These are phyloP conservation scores for Leptographium procerum DNA, from an alignment of 2,329 filamentous ascomycete species.

Conservation along the genomic window DNA sequence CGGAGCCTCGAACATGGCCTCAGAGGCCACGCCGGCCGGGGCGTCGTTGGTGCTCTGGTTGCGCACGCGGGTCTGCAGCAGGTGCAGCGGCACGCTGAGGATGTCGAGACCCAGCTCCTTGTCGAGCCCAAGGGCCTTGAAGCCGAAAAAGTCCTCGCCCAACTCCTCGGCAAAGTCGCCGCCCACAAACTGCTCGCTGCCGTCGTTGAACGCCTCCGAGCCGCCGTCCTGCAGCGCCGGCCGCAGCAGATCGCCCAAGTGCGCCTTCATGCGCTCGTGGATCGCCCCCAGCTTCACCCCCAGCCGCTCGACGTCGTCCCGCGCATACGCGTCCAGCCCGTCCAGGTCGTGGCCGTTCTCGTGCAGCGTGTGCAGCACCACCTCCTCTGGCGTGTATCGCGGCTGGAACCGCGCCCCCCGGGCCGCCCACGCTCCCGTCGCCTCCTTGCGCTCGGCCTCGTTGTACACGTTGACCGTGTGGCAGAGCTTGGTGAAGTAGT, in stretches of 20 bases:
- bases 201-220: slow-evolving; percentile 86
- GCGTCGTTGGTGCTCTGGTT: slow-evolving; percentile 72
- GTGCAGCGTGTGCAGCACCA: slow-evolving; percentile 73
- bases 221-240: slow-evolving; percentile 75
- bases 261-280: slow-evolving; percentile 88
- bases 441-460: slow-evolving; percentile 66
- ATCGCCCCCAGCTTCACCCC: slow-evolving; percentile 68
- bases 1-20: slow-evolving; percentile 55
- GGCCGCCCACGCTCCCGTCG: slow-evolving; percentile 27
- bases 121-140: slow-evolving; percentile 87
- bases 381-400: slow-evolving; percentile 72
- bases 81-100: slow-evolving; percentile 83
- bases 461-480: slow-evolving; percentile 71
- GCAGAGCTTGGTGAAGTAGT: slow-evolving; percentile 80
- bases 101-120: slow-evolving; percentile 80
- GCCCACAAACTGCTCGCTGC: slow-evolving; percentile 90
- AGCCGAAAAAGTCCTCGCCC: slow-evolving; percentile 97
- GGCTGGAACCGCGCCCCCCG: slow-evolving; percentile 40
- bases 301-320: slow-evolving; percentile 85
- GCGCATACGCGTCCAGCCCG: slow-evolving; percentile 72
- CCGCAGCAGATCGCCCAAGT: slow-evolving; percentile 85
- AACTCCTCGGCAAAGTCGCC: slow-evolving; percentile 97
- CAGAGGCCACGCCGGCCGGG: slow-evolving; percentile 43
- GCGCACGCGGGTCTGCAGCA: slow-evolving; percentile 83
- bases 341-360: slow-evolving; percentile 78